Conservation (phyloP, 2,329 filamentous ascomycete genomes). For the Neonectria hederae region DNA sequence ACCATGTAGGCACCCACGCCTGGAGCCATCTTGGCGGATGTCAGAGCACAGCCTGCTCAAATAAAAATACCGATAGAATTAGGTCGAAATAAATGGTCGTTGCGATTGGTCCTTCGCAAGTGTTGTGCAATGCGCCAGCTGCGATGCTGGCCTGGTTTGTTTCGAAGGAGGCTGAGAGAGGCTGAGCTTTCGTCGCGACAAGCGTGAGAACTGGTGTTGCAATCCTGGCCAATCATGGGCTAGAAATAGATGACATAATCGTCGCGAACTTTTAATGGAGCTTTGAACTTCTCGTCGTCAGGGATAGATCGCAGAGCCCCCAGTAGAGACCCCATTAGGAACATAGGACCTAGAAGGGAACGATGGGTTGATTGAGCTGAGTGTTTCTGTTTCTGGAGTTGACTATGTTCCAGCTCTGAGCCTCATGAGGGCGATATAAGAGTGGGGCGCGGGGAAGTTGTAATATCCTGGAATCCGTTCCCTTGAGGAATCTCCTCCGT, state of each 20-base stretch:
- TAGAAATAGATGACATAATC: slow-evolving; percentile 40
- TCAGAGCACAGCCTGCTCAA: not conserved
- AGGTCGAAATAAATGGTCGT: not conserved
- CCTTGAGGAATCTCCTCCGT: not conserved
- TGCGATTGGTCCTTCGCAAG: slow-evolving; percentile 22
- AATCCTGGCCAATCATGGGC: slow-evolving; percentile 34
- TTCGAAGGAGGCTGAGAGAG: slow-evolving; percentile 37
- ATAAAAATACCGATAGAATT: slow-evolving; percentile 3
- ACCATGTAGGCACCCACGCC: slow-evolving; percentile 45
- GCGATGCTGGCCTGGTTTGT: slow-evolving; percentile 14
- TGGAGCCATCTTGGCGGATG: slow-evolving; percentile 50
- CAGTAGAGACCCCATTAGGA: not conserved
- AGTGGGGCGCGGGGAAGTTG: not conserved
- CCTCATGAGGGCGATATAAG: not conserved
- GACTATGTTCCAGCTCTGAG: not conserved
- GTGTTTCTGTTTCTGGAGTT: not conserved
- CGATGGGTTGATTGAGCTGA: not conserved
- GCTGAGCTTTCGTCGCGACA: slow-evolving; percentile 37
- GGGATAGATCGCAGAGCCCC: no score
- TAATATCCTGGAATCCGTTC: not conserved
- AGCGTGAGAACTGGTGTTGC: slow-evolving; percentile 24
- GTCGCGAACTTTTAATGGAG: not conserved
- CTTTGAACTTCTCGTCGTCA: not conserved
- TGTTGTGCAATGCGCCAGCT: slow-evolving; percentile 20
- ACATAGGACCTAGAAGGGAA: not conserved